Percentiles rank a stretch among this genome's conserved stretches.
Evolutionary conservation across 345 rosid species (phyloP).

Genomic region (Populus ilicifolia): DNA sequence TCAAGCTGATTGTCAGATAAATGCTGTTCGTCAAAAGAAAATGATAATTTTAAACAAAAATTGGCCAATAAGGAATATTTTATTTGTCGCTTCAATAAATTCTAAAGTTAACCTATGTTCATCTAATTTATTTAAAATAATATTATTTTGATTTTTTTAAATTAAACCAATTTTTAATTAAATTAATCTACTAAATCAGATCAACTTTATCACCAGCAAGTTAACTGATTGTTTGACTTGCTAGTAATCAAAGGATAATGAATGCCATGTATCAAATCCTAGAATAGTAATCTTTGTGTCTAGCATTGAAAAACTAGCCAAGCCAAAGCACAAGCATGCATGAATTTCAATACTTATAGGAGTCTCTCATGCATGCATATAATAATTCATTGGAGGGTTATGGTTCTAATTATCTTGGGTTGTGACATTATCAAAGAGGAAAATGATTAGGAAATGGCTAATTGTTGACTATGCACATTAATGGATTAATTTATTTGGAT

Average conservation of each 20-base stretch:
- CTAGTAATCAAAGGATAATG: neutral
- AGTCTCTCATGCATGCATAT: neutral
- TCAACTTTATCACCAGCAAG: too few relatives aligned
- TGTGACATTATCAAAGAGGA: neutral
- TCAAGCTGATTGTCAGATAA: neutral
- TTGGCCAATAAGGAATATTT: neutral
- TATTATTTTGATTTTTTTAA: too few relatives aligned
- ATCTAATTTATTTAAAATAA: too few relatives aligned
- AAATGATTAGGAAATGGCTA: neutral
- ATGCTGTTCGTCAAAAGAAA: neutral
- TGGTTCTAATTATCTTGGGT: neutral
- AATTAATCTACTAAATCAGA: too few relatives aligned
- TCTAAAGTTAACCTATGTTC: too few relatives aligned
- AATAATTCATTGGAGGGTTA: neutral
- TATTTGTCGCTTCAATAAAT: too few relatives aligned
- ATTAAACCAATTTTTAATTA: too few relatives aligned
- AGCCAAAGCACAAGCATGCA: neutral
- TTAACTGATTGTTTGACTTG: too few relatives aligned
- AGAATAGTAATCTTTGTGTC: neutral
- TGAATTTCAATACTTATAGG: neutral
- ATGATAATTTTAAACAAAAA: neutral
- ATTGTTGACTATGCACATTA: neutral
- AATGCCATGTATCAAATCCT: neutral
- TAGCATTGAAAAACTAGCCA: neutral
- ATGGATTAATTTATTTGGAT: neutral